Evolutionary conservation across 2,329 filamentous ascomycete genomes (phyloP), one percentile per base, ranked within the genome.

Genomic region (Aureobasidium vineae): DNA sequence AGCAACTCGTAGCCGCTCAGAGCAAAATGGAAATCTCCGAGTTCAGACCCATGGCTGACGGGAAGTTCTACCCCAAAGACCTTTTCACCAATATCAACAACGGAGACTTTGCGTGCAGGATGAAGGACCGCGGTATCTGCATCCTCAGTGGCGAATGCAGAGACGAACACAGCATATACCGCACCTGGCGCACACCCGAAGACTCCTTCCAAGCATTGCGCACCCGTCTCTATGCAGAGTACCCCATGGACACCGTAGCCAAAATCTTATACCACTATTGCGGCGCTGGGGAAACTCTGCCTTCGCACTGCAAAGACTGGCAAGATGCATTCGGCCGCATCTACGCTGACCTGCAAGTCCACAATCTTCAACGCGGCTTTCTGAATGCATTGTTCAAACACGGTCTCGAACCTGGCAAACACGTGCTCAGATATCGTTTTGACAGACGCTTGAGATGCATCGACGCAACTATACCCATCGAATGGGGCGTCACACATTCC

Each of bases 271-370:
- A 36, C 5, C 41, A 64, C n/a, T 68, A 66, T 56, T 69, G 64
- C 13, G 50, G 50, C 11, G 57, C 63, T 1, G 16, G 45, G 13
- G 19, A 47, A n/a, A 65, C 71, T 0, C 71, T 85, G 0, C 81
- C 82, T 0, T 11, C 69, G 0, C 72, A 71, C 7, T 79, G 75
- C 56, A 71, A 74, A 50, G 74, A 80, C 70, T 86, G 84, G 84
- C 69, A 72, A 57, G 80, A 84, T 26, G 79, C 80, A 0, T 86
- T 85, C 71, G 84, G 84, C 0, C 76, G 76, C 19, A 76, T 86
- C 7, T 86, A 86, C 68, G 83, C 84, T 1, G 81, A 85, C 65
- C 80, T 85, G 69, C 84, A 86, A 70, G 81, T 86, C 8, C 80
- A 86, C 70, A 75, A 76, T n/a, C 79, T 84, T 15, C 78, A 84